phyloP scores from a whole-genome alignment of 495 filamentous ascomycete genomes.

The Aspergillus homomorphus region DNA sequence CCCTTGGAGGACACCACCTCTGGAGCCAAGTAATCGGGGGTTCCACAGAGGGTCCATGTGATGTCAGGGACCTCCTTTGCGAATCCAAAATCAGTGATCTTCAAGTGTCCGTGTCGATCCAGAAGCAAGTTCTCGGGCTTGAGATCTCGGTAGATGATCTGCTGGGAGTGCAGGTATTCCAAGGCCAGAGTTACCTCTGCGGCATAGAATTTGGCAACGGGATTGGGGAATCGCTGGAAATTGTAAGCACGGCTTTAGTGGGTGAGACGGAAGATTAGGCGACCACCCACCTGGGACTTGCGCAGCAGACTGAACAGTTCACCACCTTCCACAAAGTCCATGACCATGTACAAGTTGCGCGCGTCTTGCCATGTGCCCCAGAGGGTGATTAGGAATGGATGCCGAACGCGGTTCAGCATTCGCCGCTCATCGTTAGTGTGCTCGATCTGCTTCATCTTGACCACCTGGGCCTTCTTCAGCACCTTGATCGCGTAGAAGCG shows the following conservation, averaged over 20 bases:
- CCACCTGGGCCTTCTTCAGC: constrained; percentile 95
- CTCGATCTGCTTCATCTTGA: constrained; percentile 99
- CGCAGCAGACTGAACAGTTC: constrained; percentile 93
- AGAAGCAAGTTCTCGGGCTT: constrained; percentile 96
- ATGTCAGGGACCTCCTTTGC: constrained; percentile 98
- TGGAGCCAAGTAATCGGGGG: constrained; percentile 96
- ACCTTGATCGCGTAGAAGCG: constrained; percentile 98
- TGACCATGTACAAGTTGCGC: constrained; percentile 98
- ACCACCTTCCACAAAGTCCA: constrained; percentile 99
- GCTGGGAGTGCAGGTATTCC: constrained; percentile 89
- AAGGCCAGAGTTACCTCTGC: constrained; percentile 94
- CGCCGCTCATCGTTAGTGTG: constrained; percentile 96
- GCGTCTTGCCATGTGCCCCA: constrained; percentile 98
- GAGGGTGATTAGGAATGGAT: constrained; percentile 94
- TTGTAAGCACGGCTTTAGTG: neutral
- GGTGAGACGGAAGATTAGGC: neutral
- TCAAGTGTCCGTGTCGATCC: constrained; percentile 93
- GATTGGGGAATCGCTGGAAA: constrained; percentile 89
- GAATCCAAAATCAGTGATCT: constrained; percentile 99
- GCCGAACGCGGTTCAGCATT: constrained; percentile 92
- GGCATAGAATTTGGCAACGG: constrained; percentile 98
- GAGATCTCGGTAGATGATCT: constrained; percentile 96
- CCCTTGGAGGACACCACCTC: constrained; percentile 97
- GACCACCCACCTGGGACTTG: constrained; percentile 82
- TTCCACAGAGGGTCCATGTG: constrained; percentile 97